Conservation (phyloP, 768 basidiomycete species). For the Tylopilus plumbeoviolaceoides region DNA sequence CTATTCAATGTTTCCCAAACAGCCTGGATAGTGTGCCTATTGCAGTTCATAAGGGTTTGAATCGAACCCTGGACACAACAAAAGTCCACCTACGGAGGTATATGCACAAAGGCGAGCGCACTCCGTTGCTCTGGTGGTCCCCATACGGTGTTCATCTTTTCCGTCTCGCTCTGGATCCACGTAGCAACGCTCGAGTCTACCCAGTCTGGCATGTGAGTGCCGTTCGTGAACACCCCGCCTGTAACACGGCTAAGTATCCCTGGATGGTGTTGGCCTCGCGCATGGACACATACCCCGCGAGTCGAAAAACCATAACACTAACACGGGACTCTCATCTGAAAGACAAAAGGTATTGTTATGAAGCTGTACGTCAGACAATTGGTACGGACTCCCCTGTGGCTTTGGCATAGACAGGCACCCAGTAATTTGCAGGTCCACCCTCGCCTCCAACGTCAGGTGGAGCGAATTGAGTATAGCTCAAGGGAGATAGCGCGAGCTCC, state of each 20-base stretch:
- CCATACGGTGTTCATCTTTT: constrained; percentile 54
- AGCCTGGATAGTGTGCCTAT: constrained; percentile 28
- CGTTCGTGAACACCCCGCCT: constrained; percentile 50
- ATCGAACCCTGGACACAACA: background rate
- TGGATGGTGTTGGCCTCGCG: background rate
- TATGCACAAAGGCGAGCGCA: constrained; percentile 70
- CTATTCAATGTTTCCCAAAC: constrained; percentile 36
- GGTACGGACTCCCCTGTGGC: constrained; percentile 26
- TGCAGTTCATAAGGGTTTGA: background rate
- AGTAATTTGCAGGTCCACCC: constrained; percentile 67
- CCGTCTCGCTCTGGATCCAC: constrained; percentile 57
- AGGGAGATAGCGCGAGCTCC: constrained; percentile 49
- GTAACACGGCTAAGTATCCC: constrained; percentile 5
- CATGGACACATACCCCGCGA: constrained; percentile 47
- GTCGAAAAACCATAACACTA: constrained; percentile 75
- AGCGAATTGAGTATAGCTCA: constrained; percentile 60
- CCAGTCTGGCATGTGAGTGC: constrained; percentile 56
- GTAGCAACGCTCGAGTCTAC: constrained; percentile 58
- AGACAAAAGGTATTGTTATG: background rate
- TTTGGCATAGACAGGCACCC: constrained; percentile 62
- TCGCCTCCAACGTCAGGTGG: constrained; percentile 60
- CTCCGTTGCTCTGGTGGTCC: constrained; percentile 48
- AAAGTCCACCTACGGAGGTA: constrained; percentile 54
- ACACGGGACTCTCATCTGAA: constrained; percentile 41
- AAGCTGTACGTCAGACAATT: background rate